Conservation (phyloP, 768 basidiomycete species). For the Pulveroboletus sp. region DNA sequence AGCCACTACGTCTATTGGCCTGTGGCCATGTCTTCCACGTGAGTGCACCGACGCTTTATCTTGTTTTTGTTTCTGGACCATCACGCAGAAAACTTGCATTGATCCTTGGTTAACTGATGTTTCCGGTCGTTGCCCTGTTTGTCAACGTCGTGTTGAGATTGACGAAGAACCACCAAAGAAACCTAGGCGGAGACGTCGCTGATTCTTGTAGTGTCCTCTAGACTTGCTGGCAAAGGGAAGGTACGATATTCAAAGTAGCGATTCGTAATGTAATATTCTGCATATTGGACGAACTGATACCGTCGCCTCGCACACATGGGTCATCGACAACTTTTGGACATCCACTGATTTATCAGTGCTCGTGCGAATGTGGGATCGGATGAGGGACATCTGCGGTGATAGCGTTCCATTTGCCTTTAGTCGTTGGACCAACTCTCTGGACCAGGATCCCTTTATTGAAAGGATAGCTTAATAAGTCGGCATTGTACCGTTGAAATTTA, state of each 20-base stretch:
- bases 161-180: conserved; percentile 35
- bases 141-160: conserved; percentile 68
- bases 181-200: conserved; percentile 22
- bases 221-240: conserved; percentile 8
- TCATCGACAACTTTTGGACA: conserved; percentile 23
- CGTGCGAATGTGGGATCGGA: background rate
- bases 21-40: conserved; percentile 94
- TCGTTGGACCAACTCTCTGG: background rate
- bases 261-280: conserved; percentile 30
- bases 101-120: conserved; percentile 87
- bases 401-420: background rate
- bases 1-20: conserved; percentile 67
- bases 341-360: background rate
- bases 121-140: conserved; percentile 84
- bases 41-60: conserved; percentile 27
- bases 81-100: conserved; percentile 70
- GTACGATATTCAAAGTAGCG: conserved; percentile 26
- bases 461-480: conserved; percentile 17
- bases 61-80: background rate
- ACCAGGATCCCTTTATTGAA: background rate
- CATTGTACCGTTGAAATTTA: background rate
- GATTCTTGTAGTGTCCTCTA: conserved; percentile 6
- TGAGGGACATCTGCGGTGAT: background rate
- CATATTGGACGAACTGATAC: conserved; percentile 27
- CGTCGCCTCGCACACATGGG: conserved; percentile 14